These are phyloP conservation scores for Kazachstania viticola DNA, from an alignment of 805 yeast species.

Conservation along the genomic window DNA sequence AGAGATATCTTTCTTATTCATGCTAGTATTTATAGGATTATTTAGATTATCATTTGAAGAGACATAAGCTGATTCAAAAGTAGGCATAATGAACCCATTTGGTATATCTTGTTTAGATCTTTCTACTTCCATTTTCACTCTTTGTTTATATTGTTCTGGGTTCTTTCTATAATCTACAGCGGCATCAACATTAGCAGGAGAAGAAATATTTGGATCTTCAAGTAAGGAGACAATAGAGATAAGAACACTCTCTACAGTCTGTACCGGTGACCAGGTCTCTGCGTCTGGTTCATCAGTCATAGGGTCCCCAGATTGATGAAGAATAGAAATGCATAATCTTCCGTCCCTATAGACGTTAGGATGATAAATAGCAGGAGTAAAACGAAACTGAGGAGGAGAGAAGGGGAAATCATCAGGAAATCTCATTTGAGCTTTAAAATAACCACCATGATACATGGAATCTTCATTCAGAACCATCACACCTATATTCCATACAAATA, in stretches of 20 bases:
- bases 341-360: slow-evolving; percentile 95
- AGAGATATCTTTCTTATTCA: slow-evolving; percentile 18
- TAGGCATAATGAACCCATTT: slow-evolving; percentile 72
- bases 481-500: slow-evolving; percentile 71
- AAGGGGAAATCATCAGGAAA: slow-evolving; percentile 89
- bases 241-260: slow-evolving; percentile 82
- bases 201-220: slow-evolving; percentile 85
- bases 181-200: slow-evolving; percentile 96
- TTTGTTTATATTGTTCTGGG: slow-evolving; percentile 61
- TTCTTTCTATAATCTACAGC: slow-evolving; percentile 81
- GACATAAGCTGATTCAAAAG: slow-evolving; percentile 41
- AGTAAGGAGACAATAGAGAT: slow-evolving; percentile 81
- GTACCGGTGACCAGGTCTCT: slow-evolving; percentile 92
- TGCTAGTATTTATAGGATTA: not conserved
- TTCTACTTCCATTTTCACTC: slow-evolving; percentile 72
- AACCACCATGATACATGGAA: slow-evolving; percentile 88
- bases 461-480: slow-evolving; percentile 86
- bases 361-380: slow-evolving; percentile 87
- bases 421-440: slow-evolving; percentile 85
- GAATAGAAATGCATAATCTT: slow-evolving; percentile 79
- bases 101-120: slow-evolving; percentile 81
- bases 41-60: slow-evolving; percentile 11
- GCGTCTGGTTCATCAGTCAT: slow-evolving; percentile 85
- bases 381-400: slow-evolving; percentile 84
- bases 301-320: slow-evolving; percentile 86